Evolutionary conservation across 2,329 filamentous ascomycete species (phyloP).

Genomic region (Albophoma yamanashiensis): DNA sequence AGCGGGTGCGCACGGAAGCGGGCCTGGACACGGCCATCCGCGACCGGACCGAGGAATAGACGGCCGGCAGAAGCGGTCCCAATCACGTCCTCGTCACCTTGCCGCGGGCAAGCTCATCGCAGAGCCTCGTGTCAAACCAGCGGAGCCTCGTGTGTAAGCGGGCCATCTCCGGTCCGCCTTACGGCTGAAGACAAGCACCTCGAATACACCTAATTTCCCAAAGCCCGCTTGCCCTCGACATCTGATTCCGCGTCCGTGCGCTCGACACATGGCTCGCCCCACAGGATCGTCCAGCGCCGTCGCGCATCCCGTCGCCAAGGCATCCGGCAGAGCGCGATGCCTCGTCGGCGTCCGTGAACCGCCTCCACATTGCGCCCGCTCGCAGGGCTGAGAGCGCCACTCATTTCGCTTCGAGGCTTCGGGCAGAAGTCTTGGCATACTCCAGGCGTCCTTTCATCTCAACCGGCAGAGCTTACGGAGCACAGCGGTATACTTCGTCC

Average conservation of each 20-base stretch:
- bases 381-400: background rate
- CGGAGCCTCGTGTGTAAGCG: background rate
- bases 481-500: background rate
- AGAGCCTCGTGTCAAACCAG: background rate
- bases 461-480: background rate
- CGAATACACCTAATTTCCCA: background rate
- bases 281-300: background rate
- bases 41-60: background rate
- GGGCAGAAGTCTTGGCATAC: background rate
- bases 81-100: no score
- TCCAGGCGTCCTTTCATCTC: background rate
- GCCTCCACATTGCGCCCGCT: background rate
- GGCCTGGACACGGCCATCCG: background rate
- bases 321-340: background rate
- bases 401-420: background rate
- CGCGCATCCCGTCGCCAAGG: background rate
- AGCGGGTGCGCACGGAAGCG: background rate
- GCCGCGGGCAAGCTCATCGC: background rate
- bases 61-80: background rate
- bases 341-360: background rate
- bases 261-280: background rate
- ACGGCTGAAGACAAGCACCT: background rate
- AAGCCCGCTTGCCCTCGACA: background rate
- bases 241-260: background rate
- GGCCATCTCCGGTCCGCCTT: background rate